Percentiles rank a stretch among this genome's conserved stretches.
phyloP scores from a whole-genome alignment of 2,329 filamentous ascomycete genomes.

The Lojkania enalia region DNA sequence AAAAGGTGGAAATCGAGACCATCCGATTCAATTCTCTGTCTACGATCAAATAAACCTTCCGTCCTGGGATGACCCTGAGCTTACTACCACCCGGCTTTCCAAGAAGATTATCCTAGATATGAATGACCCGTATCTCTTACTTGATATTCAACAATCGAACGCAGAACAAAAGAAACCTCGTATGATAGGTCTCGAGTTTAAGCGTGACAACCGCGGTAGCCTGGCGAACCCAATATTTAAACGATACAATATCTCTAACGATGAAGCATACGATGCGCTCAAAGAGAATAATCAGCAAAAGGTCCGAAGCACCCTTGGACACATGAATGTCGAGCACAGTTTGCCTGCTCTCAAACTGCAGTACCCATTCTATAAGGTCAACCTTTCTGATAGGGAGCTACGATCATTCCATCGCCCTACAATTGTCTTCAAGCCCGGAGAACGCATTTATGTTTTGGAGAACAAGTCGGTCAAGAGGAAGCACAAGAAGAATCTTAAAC shows the following conservation, averaged over 20 bases:
- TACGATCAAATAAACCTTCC: conserved; percentile 51
- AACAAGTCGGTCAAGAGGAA: conserved; percentile 74
- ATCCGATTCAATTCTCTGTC: conserved; percentile 36
- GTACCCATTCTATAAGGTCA: conserved; percentile 95
- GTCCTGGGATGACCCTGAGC: conserved; percentile 79
- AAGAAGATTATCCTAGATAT: conserved; percentile 83
- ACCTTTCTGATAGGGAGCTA: conserved; percentile 70
- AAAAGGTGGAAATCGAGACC: conserved; percentile 50
- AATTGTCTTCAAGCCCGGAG: conserved; percentile 71
- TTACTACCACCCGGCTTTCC: conserved; percentile 70
- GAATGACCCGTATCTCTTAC: conserved; percentile 82
- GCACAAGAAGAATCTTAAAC: conserved; percentile 75
- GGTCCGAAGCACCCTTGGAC: conserved; percentile 87
- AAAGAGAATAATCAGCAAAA: conserved; percentile 98
- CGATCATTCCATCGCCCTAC: conserved; percentile 83
- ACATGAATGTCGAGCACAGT: conserved; percentile 91
- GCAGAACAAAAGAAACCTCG: conserved; percentile 62
- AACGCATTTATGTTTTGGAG: conserved; percentile 72
- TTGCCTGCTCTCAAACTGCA: conserved; percentile 88
- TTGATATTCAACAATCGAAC: conserved; percentile 74
- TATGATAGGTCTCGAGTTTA: conserved; percentile 57
- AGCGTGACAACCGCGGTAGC: conserved; percentile 69
- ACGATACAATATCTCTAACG: conserved; percentile 95
- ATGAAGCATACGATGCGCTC: conserved; percentile 90
- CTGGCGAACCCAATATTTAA: conserved; percentile 73